Evolutionary conservation across 2,329 filamentous ascomycete genomes (phyloP).

Genomic region (Fusarium brevicatenulatum): DNA sequence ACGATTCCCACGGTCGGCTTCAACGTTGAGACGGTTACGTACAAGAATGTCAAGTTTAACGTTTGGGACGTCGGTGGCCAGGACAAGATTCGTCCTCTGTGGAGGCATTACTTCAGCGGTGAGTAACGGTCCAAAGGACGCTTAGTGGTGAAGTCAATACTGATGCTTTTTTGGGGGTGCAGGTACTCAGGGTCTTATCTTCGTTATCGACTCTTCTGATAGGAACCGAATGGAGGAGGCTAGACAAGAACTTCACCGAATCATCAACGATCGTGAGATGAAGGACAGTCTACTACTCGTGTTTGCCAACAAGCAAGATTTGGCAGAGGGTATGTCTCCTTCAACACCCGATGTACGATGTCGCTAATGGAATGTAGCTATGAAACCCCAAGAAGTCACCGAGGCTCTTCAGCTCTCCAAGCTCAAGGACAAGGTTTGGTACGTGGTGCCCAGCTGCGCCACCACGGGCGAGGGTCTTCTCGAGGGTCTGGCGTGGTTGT

Average conservation of each 20-base stretch:
- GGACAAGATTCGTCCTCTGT: constrained; percentile 97
- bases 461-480: constrained; percentile 83
- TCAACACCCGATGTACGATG: too few relatives aligned
- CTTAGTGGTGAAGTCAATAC: background rate
- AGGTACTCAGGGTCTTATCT: constrained; percentile 98
- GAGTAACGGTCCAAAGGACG: constrained; percentile 40
- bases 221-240: constrained; percentile 92
- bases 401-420: constrained; percentile 79
- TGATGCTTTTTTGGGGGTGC: constrained; percentile 22
- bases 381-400: constrained; percentile 83
- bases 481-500: constrained; percentile 84
- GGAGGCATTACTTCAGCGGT: constrained; percentile 97
- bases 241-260: constrained; percentile 91
- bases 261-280: constrained; percentile 98
- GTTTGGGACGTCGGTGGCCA: constrained; percentile 99
- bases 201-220: constrained; percentile 97
- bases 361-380: constrained; percentile 60
- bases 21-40: constrained; percentile 98
- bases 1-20: constrained; percentile 99
- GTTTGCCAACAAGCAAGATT: constrained; percentile 99
- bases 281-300: constrained; percentile 93
- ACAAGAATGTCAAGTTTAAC: constrained; percentile 99
- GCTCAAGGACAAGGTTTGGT: constrained; percentile 86
- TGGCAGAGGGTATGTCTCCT: constrained; percentile 71
- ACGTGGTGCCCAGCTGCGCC: constrained; percentile 84